Percentiles rank a stretch among this genome's conserved stretches.
phyloP scores from a whole-genome alignment of 2,329 filamentous ascomycete genomes.

The Pseudogymnoascus sp. region DNA sequence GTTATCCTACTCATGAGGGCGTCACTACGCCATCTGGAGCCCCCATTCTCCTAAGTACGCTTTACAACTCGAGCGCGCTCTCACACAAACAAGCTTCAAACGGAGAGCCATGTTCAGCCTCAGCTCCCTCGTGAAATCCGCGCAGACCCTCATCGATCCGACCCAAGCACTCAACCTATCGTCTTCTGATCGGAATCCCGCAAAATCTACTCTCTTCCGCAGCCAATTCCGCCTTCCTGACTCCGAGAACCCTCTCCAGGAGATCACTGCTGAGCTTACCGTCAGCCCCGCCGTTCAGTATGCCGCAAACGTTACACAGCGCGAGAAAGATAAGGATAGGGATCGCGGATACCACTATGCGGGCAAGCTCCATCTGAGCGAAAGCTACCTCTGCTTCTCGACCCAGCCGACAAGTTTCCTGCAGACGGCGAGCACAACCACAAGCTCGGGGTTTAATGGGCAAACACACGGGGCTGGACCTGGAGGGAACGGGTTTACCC shows the following conservation, averaged over 20 bases:
- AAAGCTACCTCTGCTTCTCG: slow-evolving; percentile 93
- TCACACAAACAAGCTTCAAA: slow-evolving; percentile 12
- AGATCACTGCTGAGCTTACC: slow-evolving; percentile 93
- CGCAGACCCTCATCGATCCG: slow-evolving; percentile 89
- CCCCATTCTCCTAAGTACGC: slow-evolving; percentile 2
- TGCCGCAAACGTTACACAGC: slow-evolving; percentile 54
- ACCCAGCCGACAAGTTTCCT: slow-evolving; percentile 86
- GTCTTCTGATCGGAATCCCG: slow-evolving; percentile 71
- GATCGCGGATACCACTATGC: slow-evolving; percentile 80
- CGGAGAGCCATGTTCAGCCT: slow-evolving; percentile 52
- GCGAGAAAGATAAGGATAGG: slow-evolving; percentile 59
- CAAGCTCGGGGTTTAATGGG: slow-evolving; percentile 79
- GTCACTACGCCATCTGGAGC: neutral
- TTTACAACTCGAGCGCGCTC: neutral
- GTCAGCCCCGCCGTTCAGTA: slow-evolving; percentile 56
- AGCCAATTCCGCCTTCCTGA: slow-evolving; percentile 92
- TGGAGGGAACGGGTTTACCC: slow-evolving; percentile 89
- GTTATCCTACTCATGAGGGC: slow-evolving; percentile 1
- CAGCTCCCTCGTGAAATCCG: slow-evolving; percentile 86
- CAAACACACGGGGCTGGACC: slow-evolving; percentile 90
- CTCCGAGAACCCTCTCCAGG: slow-evolving; percentile 86
- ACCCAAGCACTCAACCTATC: slow-evolving; percentile 68
- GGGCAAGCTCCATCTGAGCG: slow-evolving; percentile 87
- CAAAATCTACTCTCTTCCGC: slow-evolving; percentile 89
- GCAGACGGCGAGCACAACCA: slow-evolving; percentile 68